Percentiles rank a stretch among this genome's conserved stretches.
These are phyloP conservation scores for Thoreauomyces humboldtii DNA, from an alignment of 192 early-diverging fungal species.

Conservation along the genomic window DNA sequence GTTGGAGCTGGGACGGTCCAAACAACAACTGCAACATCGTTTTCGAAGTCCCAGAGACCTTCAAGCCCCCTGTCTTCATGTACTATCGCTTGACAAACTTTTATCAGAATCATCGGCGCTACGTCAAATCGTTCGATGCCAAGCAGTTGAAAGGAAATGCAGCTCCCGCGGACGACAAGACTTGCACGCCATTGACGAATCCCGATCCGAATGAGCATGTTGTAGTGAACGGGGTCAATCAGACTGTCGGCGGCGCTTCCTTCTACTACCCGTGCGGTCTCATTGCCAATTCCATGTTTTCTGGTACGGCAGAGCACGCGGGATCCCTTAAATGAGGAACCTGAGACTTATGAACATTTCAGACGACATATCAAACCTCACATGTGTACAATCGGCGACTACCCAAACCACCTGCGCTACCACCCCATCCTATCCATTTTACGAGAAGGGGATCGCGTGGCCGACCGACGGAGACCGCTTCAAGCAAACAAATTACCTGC, in stretches of 20 bases:
- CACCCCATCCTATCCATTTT: slow-evolving; percentile 42
- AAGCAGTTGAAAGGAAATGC: slow-evolving; percentile 64
- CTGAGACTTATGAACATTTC: slow-evolving; percentile 41
- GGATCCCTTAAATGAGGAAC: too few species aligned
- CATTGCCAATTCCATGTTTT: slow-evolving; percentile 97
- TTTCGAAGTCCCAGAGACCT: slow-evolving; percentile 58
- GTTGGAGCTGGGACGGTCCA: slow-evolving; percentile 49
- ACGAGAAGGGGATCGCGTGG: slow-evolving; percentile 80
- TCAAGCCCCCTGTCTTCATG: slow-evolving; percentile 79
- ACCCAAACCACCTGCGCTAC: slow-evolving; percentile 2
- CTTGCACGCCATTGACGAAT: slow-evolving; percentile 6
- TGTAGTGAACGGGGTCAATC: neutral
- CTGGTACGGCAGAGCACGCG: slow-evolving; percentile 61
- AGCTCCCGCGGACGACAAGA: neutral
- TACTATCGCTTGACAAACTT: slow-evolving; percentile 97
- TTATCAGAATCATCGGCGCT: slow-evolving; percentile 97
- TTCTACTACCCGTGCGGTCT: slow-evolving; percentile 94
- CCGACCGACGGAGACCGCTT: slow-evolving; percentile 65
- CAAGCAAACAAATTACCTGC: slow-evolving; percentile 19
- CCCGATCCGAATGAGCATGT: neutral
- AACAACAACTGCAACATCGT: slow-evolving; percentile 69
- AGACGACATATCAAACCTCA: slow-evolving; percentile 44
- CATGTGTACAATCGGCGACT: slow-evolving; percentile 30
- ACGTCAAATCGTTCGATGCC: slow-evolving; percentile 83
- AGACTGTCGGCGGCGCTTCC: neutral